Conservation (phyloP, 1,284 basidiomycete species). For the Porodaedalea pini region DNA sequence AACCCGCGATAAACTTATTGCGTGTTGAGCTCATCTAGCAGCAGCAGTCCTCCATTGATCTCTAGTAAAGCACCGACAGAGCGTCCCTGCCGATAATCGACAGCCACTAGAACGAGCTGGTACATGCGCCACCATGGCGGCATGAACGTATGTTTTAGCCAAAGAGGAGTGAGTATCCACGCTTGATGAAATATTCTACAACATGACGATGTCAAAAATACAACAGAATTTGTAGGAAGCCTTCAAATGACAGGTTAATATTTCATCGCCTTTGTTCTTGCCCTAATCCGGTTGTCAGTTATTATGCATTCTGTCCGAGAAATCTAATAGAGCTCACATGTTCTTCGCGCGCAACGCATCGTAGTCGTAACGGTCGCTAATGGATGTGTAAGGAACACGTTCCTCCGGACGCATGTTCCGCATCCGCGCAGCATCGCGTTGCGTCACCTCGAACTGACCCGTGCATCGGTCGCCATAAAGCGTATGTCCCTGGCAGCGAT, state of each 20-base stretch:
- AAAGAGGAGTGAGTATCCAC: background rate
- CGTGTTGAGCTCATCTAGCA: too few species aligned
- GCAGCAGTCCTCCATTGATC: too few species aligned
- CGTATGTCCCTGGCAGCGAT: background rate
- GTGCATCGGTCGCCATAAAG: background rate
- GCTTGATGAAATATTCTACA: background rate
- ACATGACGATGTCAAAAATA: background rate
- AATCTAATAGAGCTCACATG: too few species aligned
- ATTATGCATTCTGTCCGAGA: too few species aligned
- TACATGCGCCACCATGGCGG: too few species aligned
- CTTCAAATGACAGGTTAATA: background rate
- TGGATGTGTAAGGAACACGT: background rate
- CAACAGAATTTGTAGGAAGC: background rate
- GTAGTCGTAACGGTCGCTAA: constrained; percentile 9
- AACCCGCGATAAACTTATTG: too few species aligned
- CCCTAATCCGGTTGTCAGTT: too few species aligned
- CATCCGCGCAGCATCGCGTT: background rate
- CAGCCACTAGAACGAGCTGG: too few species aligned
- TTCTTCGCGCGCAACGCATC: background rate
- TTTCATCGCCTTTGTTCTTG: too few species aligned
- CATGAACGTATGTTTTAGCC: background rate
- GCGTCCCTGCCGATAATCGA: too few species aligned
- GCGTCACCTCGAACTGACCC: constrained; percentile 1
- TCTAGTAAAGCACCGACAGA: too few species aligned
- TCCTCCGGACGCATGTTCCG: background rate